Conservation (phyloP, 768 basidiomycete species). For the Podaxis sp. region DNA sequence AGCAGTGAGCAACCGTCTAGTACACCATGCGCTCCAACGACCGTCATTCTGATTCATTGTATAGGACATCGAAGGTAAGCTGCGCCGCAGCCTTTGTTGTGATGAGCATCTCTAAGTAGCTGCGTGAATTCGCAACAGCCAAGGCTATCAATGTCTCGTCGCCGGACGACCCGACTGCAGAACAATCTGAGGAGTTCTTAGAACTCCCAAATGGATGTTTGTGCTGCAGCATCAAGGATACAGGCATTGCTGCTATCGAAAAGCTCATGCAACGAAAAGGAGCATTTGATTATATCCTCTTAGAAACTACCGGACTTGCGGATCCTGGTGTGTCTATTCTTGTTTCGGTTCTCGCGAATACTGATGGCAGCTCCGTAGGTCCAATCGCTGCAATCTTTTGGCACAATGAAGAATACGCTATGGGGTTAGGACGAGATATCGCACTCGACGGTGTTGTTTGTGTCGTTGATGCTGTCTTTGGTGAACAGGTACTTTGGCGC, state of each 20-base stretch:
- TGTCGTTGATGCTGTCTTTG: constrained; percentile 89
- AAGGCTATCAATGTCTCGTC: constrained; percentile 84
- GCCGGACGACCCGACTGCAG: constrained; percentile 57
- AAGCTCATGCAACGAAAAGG: constrained; percentile 86
- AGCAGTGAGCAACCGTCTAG: constrained; percentile 53
- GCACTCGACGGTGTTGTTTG: constrained; percentile 87
- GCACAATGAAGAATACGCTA: constrained; percentile 81
- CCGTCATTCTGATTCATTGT: constrained; percentile 16
- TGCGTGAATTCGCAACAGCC: constrained; percentile 42
- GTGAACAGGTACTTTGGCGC: constrained; percentile 37
- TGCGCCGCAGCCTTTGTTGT: background rate
- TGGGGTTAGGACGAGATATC: constrained; percentile 68
- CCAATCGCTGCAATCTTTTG: constrained; percentile 87
- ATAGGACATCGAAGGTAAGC: constrained; percentile 89
- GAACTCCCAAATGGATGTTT: constrained; percentile 95
- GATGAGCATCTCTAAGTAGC: constrained; percentile 1
- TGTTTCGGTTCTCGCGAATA: background rate
- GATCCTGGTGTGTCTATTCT: constrained; percentile 69
- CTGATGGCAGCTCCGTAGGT: constrained; percentile 38
- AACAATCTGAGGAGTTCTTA: constrained; percentile 80
- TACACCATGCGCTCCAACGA: background rate
- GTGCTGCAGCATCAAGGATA: constrained; percentile 98
- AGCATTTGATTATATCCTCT: constrained; percentile 90
- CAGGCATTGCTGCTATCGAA: constrained; percentile 91
- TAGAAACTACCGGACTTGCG: constrained; percentile 95